phyloP scores from a whole-genome alignment of 805 yeast species.

The Candida koratica region DNA sequence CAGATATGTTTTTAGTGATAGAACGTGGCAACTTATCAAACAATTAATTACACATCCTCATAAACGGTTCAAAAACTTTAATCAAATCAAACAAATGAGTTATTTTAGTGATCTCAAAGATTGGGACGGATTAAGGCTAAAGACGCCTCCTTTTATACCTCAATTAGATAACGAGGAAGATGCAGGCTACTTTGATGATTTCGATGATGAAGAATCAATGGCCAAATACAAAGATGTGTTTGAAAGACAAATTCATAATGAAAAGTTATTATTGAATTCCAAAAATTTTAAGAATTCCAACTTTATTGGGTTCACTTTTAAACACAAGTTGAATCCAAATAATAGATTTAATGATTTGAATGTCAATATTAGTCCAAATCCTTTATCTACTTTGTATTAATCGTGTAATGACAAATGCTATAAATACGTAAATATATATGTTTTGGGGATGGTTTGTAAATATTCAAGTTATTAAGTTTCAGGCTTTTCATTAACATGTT shows the following conservation, averaged over 20 bases:
- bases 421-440: conserved; percentile 1
- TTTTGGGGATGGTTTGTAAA: neutral
- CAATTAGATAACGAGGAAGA: conserved; percentile 95
- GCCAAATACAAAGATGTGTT: conserved; percentile 95
- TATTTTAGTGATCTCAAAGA: conserved; percentile 77
- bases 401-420: neutral
- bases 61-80: conserved; percentile 69
- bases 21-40: conserved; percentile 89
- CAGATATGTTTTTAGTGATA: conserved; percentile 85
- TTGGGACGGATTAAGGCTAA: conserved; percentile 64
- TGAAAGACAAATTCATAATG: conserved; percentile 84
- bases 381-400: conserved; percentile 42
- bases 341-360: conserved; percentile 34
- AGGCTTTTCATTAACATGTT: no score
- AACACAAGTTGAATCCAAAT: conserved; percentile 67
- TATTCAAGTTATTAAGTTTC: neutral
- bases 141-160: conserved; percentile 93
- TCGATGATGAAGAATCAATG: conserved; percentile 94
- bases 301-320: conserved; percentile 93
- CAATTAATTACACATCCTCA: conserved; percentile 65
- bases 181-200: conserved; percentile 98
- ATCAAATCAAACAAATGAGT: conserved; percentile 72
- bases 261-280: conserved; percentile 59
- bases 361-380: conserved; percentile 25
- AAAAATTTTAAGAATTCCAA: conserved; percentile 43